Evolutionary conservation across 257 asterid genomes (phyloP), one percentile per base, ranked within the genome.

Genomic region (Primulina huaijiensis): DNA sequence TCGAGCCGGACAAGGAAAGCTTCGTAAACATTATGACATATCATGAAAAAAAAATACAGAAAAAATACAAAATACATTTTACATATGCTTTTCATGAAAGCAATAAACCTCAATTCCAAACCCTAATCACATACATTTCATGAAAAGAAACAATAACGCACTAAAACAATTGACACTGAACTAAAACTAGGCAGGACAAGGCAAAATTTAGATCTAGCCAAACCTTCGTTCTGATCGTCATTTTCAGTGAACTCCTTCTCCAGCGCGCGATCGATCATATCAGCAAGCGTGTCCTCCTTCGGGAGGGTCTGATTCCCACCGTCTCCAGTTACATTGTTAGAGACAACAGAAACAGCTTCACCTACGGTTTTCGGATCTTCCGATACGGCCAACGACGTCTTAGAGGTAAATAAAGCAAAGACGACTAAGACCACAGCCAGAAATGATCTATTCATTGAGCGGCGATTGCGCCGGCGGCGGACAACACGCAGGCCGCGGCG

Each of bases 181-280:
- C 60, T 7, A 67, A 7, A 65, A 60, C 2, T 21, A 38, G 20
- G 27, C 40, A 35, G 1, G 7, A 35, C 40, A 1, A 35, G 40
- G 10, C 30, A 21, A 64, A 70, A 16, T 19, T 10, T 69, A 82
- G 95, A 89, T 89, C 90, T 71, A 75, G 53, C 38, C 79, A 53
- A 74, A 94, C 97, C 97, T 89, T 91, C 85, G 52, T 73, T 87
- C 79, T 81, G 95, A 84, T 91, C 95, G 72, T 87, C 97, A 74
- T 79, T 91, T 84, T 94, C 99, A 40, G 89, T 79, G 76, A 94
- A 94, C 81, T 94, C 99, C 80, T 91, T 91, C 79, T 88, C 92
- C 21, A 94, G 86, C 29, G 99, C 99, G 50, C 93, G 96, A 88
- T 89, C 97, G 70, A 91, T 89, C 89, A 94, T 91, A 73, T 88